Evolutionary conservation across 192 early-diverging fungal genomes (phyloP), one percentile per base, ranked within the genome.

Genomic region (Backusella macrospora): DNA sequence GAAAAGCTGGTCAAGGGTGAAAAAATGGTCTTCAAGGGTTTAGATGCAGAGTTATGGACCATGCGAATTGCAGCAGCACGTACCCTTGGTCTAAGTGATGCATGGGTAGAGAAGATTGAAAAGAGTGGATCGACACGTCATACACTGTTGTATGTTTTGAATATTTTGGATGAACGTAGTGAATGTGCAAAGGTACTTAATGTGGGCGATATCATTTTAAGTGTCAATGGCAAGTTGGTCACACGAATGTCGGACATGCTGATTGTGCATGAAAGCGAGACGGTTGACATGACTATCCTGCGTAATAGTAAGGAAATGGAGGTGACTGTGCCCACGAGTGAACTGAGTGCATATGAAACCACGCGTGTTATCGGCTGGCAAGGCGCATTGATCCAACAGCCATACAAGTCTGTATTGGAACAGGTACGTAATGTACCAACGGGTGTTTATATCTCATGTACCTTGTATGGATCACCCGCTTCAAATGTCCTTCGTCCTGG

Each of bases 341-440:
- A 84, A 3, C 75, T 82, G 65, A 73, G 82, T 44, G 84, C 84
- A 5, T 82, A 82, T 52, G 89, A 86, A n/a, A 92, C 89, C 4
- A 84, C 83, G 10, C 87, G 90, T 29, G 84, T 95, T 1, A 78
- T 98, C 29, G 82, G 88, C 12, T 98, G 96, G 96, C 90, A 92
- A 18, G 96, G 96, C 8, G 94, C 92, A 0, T 73, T 91, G 37
- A 86, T 95, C 59, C 92, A 95, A 73, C 85, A 82, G 45, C 90
- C 92, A 29, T 87, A 92, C 78, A 89, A 87, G 70, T 87, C 91
- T 4, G 84, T 91, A 10, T 75, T 89, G 48, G 89, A 89, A 76
- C 90, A 91, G 76, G 85, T 91, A 6, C 82, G 85, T 9, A 83
- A 84, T 44, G 83, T 88, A 4, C 90, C 91, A 16, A 82, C 82